Evolutionary conservation across 805 yeast genomes (phyloP), one percentile per base, ranked within the genome.

Genomic region (Hagleromyces aurorensis): DNA sequence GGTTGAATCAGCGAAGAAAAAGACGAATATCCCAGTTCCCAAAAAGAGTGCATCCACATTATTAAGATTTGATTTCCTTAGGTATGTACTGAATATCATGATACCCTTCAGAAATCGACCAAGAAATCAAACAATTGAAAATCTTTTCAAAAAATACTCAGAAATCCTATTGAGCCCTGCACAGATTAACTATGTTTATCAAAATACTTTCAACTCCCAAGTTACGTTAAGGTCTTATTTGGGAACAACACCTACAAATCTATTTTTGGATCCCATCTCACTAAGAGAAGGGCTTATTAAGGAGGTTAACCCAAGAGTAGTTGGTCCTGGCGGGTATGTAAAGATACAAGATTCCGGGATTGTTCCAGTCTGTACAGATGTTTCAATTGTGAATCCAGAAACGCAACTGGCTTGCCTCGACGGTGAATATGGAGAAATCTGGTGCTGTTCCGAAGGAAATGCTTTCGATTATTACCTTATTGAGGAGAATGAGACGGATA

Each of bases 351-450:
- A 91, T 48, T 83, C 94, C 0, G 99, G 99, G 8, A 81, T 89
- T 67, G 96, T 87, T 0, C 93, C 96, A 1, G 87, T 86, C 6
- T 83, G 94, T 50, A 84, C 97, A 0, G 94, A 87, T 48, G 73
- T 91, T 19, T 91, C 94, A 1, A 81, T 91, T 36, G 96, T 91
- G 3, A 91, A 91, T 42, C 98, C 98, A 1, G 96, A 91, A 50
- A 89, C 96, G 0, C 57, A 70, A 25, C 62, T 65, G 31, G 62
- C 86, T 8, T 89, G 98, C 50, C 73, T 70, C 34, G 78, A 77
- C 29, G 96, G 97, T 6, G 98, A 91, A 55, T 76, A 74, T 54
- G 99, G 99, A 19, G 99, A 91, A 58, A 85, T 91, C 21, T 91
- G 97, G 97, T 93, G 89, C 2, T 73, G 82, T 40, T 81, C 94